Evolutionary conservation across 257 asterid species (phyloP).

Genomic region (Schizonepeta tenuifolia): DNA sequence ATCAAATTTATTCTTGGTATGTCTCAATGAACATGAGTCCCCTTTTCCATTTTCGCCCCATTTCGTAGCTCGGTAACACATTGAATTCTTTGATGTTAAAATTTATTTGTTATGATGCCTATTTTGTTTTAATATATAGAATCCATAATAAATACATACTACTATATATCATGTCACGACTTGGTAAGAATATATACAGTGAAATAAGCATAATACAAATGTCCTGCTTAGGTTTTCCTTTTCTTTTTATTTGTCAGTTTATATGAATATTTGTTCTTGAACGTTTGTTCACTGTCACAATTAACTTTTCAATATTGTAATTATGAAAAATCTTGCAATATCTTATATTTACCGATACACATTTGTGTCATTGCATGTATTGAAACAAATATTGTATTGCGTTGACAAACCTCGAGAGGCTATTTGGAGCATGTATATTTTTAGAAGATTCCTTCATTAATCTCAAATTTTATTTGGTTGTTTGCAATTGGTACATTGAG

Average conservation of each 20-base stretch:
- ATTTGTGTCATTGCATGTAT: neutral
- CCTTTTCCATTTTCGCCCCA: neutral
- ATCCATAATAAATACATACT: too few species aligned
- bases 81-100: neutral
- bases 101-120: neutral
- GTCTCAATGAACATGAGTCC: conserved; percentile 8
- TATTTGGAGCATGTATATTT: neutral
- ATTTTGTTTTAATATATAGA: too few species aligned
- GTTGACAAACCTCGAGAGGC: neutral
- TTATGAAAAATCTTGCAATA: neutral
- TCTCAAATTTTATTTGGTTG: neutral
- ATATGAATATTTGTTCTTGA: too few species aligned
- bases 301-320: too few species aligned
- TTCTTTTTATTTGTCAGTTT: too few species aligned
- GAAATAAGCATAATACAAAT: neutral
- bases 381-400: neutral
- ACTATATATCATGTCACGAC: neutral
- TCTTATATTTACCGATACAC: too few species aligned
- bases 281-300: neutral
- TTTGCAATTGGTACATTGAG: too few species aligned
- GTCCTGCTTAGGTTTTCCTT: neutral
- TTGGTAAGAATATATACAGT: neutral
- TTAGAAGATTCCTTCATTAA: neutral
- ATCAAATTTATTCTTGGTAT: too few species aligned
- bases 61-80: too few species aligned